Base-by-base conservation (phyloP, 2,329 filamentous ascomycete genomes). In the Dactylellina cionopaga region DNA sequence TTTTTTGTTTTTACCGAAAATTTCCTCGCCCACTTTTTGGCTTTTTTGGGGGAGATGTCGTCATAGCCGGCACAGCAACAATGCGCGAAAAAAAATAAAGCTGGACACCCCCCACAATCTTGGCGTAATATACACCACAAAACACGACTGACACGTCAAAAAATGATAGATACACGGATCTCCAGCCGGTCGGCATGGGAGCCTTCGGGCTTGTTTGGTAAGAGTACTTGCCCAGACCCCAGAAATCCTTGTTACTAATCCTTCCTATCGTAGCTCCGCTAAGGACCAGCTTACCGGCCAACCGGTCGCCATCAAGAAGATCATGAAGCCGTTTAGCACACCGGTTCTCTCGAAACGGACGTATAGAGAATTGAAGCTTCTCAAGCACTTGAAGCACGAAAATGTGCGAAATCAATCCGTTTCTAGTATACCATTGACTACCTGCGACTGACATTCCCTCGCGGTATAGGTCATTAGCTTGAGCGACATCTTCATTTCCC, bases 291-390 rank as follows among this genome's bases (percentile, higher is more conserved):
- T 99, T 82, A 98, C 95, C 72, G 91, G 88, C 81, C 93, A 97
- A 82, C 92, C 93, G 82, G 95, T 99, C 74, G 95, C 95, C 70
- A 93, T 99, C 80, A 99, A 99, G 87, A 99, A 99, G 88, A 99
- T 99, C 80, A 98, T 99, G 94, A 99, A 98, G 85, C 95, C 95
- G 7, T 99, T 99, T 83, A 97, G 93, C 85, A 99, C 95, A n/a
- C 93, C 95, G 0, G 95, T 99, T 69, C 86, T 99, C 49, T 95
- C 95, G 69, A 99, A 99, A 85, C 88, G 95, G 80, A 99, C 95
- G 76, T 99, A 99, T 82, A 89, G 95, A 79, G 95, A 99, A 82
- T 84, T 99, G 80, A 99, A 98, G 85, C 87, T 99, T 75, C 85
- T 99, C 79, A 99, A 98, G 85, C 95, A 99, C 80, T 85, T 99